phyloP scores from a whole-genome alignment of 1,139 yeast genomes.

The Diutina catenulata region DNA sequence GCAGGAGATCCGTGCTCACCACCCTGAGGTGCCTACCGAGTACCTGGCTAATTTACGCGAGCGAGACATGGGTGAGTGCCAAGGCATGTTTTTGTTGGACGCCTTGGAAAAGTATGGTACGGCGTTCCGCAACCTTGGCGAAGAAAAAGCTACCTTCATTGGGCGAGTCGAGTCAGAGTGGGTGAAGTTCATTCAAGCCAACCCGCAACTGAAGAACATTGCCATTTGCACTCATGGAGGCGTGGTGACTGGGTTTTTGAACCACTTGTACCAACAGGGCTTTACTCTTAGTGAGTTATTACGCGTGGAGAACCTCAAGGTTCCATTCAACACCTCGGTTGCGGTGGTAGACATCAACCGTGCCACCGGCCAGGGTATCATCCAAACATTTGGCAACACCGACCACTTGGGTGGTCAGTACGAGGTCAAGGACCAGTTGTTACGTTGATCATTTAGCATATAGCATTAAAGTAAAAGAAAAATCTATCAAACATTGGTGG shows the following conservation, averaged over 20 bases:
- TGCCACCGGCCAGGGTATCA: slow-evolving; percentile 24
- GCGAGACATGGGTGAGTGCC: slow-evolving; percentile 66
- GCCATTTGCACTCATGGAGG: slow-evolving; percentile 81
- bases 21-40: slow-evolving; percentile 12
- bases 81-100: slow-evolving; percentile 61
- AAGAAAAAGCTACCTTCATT: slow-evolving; percentile 27
- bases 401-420: slow-evolving; percentile 44
- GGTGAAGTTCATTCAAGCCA: slow-evolving; percentile 26
- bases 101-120: slow-evolving; percentile 40
- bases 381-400: slow-evolving; percentile 47
- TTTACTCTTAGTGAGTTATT: slow-evolving; percentile 27
- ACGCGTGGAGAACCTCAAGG: slow-evolving; percentile 34
- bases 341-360: slow-evolving; percentile 47
- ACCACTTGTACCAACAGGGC: slow-evolving; percentile 28
- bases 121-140: slow-evolving; percentile 33
- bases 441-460: too few species aligned
- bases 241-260: slow-evolving; percentile 52
- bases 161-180: slow-evolving; percentile 41
- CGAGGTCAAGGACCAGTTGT: slow-evolving; percentile 22
- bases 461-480: too few species aligned
- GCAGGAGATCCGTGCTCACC: slow-evolving; percentile 18
- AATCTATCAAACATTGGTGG: too few species aligned
- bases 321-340: slow-evolving; percentile 65
- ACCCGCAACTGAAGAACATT: slow-evolving; percentile 32
- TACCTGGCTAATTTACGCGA: slow-evolving; percentile 43